Evolutionary conservation across 805 yeast genomes (phyloP).

Genomic region (Schizosaccharomyces japonicus): DNA sequence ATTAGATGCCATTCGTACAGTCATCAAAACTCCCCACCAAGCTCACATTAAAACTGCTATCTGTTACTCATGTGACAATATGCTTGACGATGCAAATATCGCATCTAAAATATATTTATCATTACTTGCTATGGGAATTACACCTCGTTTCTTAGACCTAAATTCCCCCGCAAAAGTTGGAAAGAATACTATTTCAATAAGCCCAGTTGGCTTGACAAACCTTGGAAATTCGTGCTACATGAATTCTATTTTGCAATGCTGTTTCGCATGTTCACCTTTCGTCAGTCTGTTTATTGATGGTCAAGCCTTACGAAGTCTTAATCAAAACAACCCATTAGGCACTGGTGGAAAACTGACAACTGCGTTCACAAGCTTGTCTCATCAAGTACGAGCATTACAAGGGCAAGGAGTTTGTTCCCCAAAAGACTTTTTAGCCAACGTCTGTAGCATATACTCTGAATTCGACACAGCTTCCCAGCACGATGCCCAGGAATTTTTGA

Average conservation of each 20-base stretch:
- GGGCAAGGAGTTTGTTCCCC: neutral
- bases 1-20: too few species aligned
- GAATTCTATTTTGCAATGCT: slow-evolving; percentile 84
- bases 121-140: neutral
- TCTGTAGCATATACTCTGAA: slow-evolving; percentile 13
- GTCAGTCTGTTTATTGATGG: slow-evolving; percentile 47
- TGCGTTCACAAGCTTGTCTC: slow-evolving; percentile 46
- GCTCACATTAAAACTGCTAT: neutral
- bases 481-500: slow-evolving; percentile 64
- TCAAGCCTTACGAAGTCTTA: slow-evolving; percentile 34
- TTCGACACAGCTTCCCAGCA: slow-evolving; percentile 55
- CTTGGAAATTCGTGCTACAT: slow-evolving; percentile 83
- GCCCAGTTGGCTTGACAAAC: slow-evolving; percentile 30
- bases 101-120: neutral
- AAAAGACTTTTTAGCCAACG: neutral
- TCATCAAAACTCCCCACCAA: too few species aligned
- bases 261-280: slow-evolving; percentile 65
- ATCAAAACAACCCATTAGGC: slow-evolving; percentile 49
- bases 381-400: slow-evolving; percentile 15
- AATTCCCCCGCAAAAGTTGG: neutral
- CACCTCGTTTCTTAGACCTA: neutral
- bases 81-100: neutral
- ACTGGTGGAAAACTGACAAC: slow-evolving; percentile 58
- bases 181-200: neutral
- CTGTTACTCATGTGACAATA: neutral